A percentile compares a stretch with the other conserved stretches of the same genome.
Evolutionary conservation across 2,329 filamentous ascomycete species (phyloP).

Genomic region (Nigrospora sphaerica): DNA sequence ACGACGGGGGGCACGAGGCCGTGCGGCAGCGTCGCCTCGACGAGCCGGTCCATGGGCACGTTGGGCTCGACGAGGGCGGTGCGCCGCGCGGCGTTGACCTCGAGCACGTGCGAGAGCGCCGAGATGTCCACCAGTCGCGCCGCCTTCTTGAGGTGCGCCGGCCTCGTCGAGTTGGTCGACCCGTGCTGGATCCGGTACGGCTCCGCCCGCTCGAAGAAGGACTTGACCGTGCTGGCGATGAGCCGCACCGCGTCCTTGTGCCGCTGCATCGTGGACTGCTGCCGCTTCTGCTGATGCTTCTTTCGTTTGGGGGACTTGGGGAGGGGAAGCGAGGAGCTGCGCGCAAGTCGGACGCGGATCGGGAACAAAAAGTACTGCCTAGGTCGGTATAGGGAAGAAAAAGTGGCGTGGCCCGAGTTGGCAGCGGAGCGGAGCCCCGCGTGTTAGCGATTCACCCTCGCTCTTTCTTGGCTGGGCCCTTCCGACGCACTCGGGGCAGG

Average conservation of each 20-base stretch:
- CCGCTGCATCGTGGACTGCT: conserved; percentile 34
- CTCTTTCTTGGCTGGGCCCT: no score
- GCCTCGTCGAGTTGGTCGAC: conserved; percentile 67
- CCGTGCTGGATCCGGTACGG: conserved; percentile 73
- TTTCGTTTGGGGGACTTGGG: no score
- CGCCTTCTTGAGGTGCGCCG: conserved; percentile 31
- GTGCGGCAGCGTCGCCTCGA: conserved; percentile 57
- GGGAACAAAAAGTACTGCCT: no score
- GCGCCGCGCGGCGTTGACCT: conserved; percentile 45
- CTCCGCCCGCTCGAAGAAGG: conserved; percentile 38
- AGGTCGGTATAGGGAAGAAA: no score
- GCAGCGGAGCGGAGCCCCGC: no score
- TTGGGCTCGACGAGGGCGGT: conserved; percentile 69
- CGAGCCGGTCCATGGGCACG: conserved; percentile 66
- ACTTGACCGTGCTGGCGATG: conserved; percentile 39
- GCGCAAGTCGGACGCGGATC: no score
- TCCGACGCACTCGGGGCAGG: no score
- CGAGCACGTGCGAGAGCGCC: conserved; percentile 54
- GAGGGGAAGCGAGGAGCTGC: background rate
- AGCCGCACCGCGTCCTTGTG: conserved; percentile 40
- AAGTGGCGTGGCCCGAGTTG: no score
- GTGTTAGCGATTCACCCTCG: no score
- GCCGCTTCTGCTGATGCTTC: background rate
- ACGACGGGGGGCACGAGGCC: conserved; percentile 64
- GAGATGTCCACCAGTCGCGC: conserved; percentile 56